A percentile compares a stretch with the other conserved stretches of the same genome.
These are phyloP conservation scores for Ceriops tagal DNA, from an alignment of 345 rosid genomes.

Conservation along the genomic window DNA sequence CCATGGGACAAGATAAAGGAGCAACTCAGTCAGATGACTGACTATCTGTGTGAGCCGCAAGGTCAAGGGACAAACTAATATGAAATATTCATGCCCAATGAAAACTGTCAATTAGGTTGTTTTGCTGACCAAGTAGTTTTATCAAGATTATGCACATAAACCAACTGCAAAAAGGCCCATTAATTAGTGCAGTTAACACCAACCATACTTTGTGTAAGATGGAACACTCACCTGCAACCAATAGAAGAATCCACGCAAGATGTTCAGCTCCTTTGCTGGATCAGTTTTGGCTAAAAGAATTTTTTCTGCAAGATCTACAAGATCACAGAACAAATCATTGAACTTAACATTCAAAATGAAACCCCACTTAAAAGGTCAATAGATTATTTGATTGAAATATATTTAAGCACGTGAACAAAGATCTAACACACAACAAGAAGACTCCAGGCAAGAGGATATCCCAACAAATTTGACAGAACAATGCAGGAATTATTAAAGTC, in stretches of 20 bases:
- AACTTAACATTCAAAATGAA: too few relatives aligned
- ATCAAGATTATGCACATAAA: too few relatives aligned
- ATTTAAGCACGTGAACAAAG: background rate
- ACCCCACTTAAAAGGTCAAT: too few relatives aligned
- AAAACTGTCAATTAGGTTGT: too few relatives aligned
- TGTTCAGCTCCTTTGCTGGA: constrained; percentile 34
- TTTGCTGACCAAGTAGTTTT: too few relatives aligned
- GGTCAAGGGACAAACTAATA: too few relatives aligned
- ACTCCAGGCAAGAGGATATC: background rate
- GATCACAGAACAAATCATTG: background rate
- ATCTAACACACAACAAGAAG: background rate
- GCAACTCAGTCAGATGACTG: too few relatives aligned
- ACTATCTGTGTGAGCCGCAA: too few relatives aligned
- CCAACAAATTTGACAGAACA: background rate
- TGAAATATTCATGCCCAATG: too few relatives aligned
- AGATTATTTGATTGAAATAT: background rate
- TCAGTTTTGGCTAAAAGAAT: constrained; percentile 19
- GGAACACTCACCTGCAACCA: constrained; percentile 54
- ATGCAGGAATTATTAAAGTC: too few relatives aligned
- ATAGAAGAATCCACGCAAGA: constrained; percentile 76
- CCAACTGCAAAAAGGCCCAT: background rate
- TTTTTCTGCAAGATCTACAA: constrained; percentile 47
- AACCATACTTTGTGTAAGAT: constrained; percentile 1
- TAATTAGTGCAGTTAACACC: background rate
- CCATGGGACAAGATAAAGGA: too few relatives aligned